These are phyloP conservation scores for Trifolium repens DNA, from an alignment of 306 rosid genomes.

Conservation along the genomic window DNA sequence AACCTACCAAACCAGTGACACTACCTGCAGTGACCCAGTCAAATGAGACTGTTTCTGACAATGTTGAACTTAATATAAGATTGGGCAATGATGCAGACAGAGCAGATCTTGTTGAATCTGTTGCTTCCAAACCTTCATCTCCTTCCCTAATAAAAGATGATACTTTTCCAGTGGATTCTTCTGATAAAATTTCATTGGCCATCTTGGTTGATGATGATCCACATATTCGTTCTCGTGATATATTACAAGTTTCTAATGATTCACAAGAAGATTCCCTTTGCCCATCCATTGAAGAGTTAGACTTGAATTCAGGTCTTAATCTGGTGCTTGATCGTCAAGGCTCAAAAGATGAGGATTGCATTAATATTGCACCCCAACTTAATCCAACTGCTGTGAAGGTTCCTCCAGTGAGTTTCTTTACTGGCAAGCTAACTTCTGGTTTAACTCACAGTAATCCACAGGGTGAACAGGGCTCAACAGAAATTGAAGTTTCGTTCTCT, in stretches of 20 bases:
- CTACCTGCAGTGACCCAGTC: constrained; percentile 47
- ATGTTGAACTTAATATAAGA: constrained; percentile 43
- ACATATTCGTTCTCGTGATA: constrained; percentile 48
- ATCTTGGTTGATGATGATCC: constrained; percentile 50
- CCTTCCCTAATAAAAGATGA: constrained; percentile 46
- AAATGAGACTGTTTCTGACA: constrained; percentile 49
- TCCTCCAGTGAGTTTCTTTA: constrained; percentile 42
- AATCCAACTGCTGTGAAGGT: constrained; percentile 38
- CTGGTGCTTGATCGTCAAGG: constrained; percentile 39
- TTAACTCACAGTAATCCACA: constrained; percentile 43
- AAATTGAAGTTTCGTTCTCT: neutral
- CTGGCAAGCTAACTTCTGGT: constrained; percentile 41
- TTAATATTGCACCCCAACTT: constrained; percentile 37
- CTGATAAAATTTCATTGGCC: constrained; percentile 44
- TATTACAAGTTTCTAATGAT: constrained; percentile 45
- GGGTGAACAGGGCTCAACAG: constrained; percentile 48
- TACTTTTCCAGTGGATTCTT: constrained; percentile 40
- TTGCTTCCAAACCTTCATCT: constrained; percentile 41
- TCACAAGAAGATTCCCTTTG: constrained; percentile 46
- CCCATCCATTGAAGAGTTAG: constrained; percentile 48
- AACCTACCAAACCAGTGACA: constrained; percentile 42
- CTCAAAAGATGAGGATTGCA: constrained; percentile 45
- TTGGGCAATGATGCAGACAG: constrained; percentile 48
- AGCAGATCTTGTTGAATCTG: constrained; percentile 44
- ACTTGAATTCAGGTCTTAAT: constrained; percentile 41